Evolutionary conservation across 345 rosid species (phyloP).

Genomic region (Citrus medica): DNA sequence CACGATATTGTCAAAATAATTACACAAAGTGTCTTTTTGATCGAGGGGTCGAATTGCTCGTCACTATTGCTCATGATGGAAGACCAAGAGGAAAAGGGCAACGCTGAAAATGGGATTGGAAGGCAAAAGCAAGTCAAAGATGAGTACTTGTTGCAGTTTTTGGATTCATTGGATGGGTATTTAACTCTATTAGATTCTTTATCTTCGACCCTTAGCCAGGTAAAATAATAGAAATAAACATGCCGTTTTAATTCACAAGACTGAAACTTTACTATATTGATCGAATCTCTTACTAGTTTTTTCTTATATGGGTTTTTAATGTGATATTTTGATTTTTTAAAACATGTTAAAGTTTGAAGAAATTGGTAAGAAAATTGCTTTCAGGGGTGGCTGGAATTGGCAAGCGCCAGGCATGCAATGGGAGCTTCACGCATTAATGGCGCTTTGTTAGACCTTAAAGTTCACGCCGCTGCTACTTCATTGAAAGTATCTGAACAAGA

Average conservation of each 20-base stretch:
- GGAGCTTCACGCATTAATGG: conserved; percentile 76
- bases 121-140: conserved; percentile 17
- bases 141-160: conserved; percentile 48
- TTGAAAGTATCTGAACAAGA: conserved; percentile 42
- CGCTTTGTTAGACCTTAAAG: conserved; percentile 68
- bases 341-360: neutral
- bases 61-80: conserved; percentile 13
- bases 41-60: neutral
- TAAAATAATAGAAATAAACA: conserved; percentile 1
- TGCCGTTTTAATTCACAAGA: neutral
- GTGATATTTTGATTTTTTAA: neutral
- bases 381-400: conserved; percentile 93
- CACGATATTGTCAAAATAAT: neutral
- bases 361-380: neutral
- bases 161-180: conserved; percentile 78
- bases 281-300: conserved; percentile 4
- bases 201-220: conserved; percentile 77
- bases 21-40: neutral
- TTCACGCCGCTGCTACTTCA: conserved; percentile 72
- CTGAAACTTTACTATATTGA: neutral
- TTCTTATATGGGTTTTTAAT: neutral
- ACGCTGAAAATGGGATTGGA: conserved; percentile 22
- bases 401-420: conserved; percentile 91
- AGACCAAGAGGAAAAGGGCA: conserved; percentile 11
- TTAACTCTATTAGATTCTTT: conserved; percentile 53